Percentiles rank a stretch among this genome's conserved stretches.
These are phyloP conservation scores for Mycena amicta DNA, from an alignment of 768 basidiomycete species.

Conservation along the genomic window DNA sequence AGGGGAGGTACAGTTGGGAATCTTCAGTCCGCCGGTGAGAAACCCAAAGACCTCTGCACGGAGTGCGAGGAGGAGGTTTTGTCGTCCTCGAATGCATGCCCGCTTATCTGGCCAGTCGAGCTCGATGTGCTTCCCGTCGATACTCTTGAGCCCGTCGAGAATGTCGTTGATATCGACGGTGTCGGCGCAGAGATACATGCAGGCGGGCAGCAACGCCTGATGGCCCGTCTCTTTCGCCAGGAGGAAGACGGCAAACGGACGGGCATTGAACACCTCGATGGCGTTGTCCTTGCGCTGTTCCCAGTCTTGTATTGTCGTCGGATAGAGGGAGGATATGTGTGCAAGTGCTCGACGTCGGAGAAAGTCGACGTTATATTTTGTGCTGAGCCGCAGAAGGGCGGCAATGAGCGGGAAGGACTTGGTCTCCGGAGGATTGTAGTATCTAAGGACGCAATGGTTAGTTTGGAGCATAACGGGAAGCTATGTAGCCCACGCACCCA, in stretches of 20 bases:
- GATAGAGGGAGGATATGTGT: constrained; percentile 22
- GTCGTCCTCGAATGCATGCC: constrained; percentile 23
- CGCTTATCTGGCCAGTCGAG: constrained; percentile 25
- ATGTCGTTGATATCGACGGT: constrained; percentile 22
- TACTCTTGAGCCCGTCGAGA: constrained; percentile 20
- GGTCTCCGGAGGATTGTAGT: constrained; percentile 22
- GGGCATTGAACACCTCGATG: constrained; percentile 24
- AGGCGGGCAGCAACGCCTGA: constrained; percentile 20
- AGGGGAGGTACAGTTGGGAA: constrained; percentile 15
- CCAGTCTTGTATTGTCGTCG: constrained; percentile 23
- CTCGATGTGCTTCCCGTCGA: constrained; percentile 24
- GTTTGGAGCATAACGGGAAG: background rate
- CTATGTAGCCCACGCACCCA: constrained; percentile 7
- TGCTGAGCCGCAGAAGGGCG: constrained; percentile 21
- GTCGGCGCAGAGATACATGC: constrained; percentile 24
- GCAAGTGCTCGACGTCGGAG: constrained; percentile 15
- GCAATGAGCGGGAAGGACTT: constrained; percentile 20
- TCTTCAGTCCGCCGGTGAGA: constrained; percentile 20
- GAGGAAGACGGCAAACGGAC: constrained; percentile 20
- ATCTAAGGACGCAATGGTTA: constrained; percentile 10
- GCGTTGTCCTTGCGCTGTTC: constrained; percentile 20
- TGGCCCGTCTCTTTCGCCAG: constrained; percentile 23
- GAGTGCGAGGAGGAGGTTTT: constrained; percentile 23
- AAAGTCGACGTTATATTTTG: constrained; percentile 23
- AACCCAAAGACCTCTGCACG: constrained; percentile 25